Base-by-base conservation (phyloP, 208 protist species). In the Tritrichomonas musculus region DNA sequence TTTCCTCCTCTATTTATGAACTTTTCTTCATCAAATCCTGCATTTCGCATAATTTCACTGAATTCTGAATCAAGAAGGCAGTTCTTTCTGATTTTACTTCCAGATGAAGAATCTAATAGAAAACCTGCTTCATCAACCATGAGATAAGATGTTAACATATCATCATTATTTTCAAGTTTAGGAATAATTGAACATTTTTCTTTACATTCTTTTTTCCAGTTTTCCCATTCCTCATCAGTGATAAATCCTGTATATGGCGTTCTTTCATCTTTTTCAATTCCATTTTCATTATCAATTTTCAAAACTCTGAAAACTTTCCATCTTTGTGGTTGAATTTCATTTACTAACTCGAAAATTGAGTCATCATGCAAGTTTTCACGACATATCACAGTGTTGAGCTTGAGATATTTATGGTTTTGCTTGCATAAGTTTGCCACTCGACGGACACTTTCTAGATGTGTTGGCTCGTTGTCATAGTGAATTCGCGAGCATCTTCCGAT, bases 221-320 rank as follows among this genome's bases (percentile, higher is more conserved):
- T 41, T 3, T 82, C 41, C 73, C 73, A 82, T 41, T 82, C 73
- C 8, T 82, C 39, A 82, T 82, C 73, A 22, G 73, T 82, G 50
- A 82, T 47, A 50, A 47, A 82, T 50, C 73, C 73, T 82, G 30
- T 41, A 27, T 82, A 82, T 50, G 73, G 41, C 30, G 33, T 14
- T 82, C 73, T 82, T 82, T 82, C 73, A 39, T 82, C 73, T 39
- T 82, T 82, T 5, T n/a, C 33, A 82, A 30, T 30, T 9, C 73
- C 73, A 82, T 82, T 82, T 82, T 82, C 73, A 82, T 82, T 82
- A 50, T 82, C 73, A 50, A 82, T 82, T 39, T 82, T 82, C 14
- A 82, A 30, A 1, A 82, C 73, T 82, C 73, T 82, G 73, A 82
- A 82, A 50, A 82, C 73, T 82, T 82, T 82, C 73, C 73, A 82